phyloP scores from a whole-genome alignment of 768 basidiomycete genomes.

The Paxillus ammoniavirescens region DNA sequence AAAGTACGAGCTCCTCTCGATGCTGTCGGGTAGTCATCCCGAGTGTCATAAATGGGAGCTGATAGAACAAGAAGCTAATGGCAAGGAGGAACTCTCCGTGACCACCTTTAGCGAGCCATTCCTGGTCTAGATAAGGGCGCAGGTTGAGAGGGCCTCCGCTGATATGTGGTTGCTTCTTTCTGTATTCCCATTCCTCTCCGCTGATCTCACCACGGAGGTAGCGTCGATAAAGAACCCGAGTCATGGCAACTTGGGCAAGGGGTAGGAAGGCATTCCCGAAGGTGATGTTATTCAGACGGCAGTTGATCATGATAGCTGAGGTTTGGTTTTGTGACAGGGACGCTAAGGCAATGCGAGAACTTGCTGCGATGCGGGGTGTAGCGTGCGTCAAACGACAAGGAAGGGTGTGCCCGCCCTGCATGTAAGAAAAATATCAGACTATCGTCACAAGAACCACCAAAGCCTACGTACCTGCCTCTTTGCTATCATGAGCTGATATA shows the following conservation, averaged over 20 bases:
- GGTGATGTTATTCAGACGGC: slow-evolving; percentile 40
- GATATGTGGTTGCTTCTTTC: not conserved
- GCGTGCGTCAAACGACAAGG: slow-evolving; percentile 36
- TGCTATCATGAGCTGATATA: slow-evolving; percentile 32
- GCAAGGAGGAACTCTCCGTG: slow-evolving; percentile 40
- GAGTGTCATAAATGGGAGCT: slow-evolving; percentile 48
- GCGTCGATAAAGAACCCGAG: slow-evolving; percentile 47
- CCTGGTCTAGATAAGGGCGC: slow-evolving; percentile 44
- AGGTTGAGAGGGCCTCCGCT: slow-evolving; percentile 50
- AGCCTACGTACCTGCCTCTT: slow-evolving; percentile 35
- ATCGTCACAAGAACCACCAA: slow-evolving; percentile 2
- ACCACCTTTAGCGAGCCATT: slow-evolving; percentile 49
- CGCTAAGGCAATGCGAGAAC: slow-evolving; percentile 23
- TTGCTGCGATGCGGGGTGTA: slow-evolving; percentile 37
- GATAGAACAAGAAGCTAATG: slow-evolving; percentile 42
- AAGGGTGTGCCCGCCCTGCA: slow-evolving; percentile 44
- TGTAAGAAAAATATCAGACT: not conserved
- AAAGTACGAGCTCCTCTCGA: not conserved
- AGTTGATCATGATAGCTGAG: slow-evolving; percentile 32
- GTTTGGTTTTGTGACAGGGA: slow-evolving; percentile 33
- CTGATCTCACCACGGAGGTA: slow-evolving; percentile 47
- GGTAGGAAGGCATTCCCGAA: slow-evolving; percentile 31
- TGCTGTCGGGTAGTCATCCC: slow-evolving; percentile 6
- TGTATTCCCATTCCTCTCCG: no score
- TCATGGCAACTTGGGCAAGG: slow-evolving; percentile 50